phyloP scores from a whole-genome alignment of 2,329 filamentous ascomycete species.

The Bertia moriformis region DNA sequence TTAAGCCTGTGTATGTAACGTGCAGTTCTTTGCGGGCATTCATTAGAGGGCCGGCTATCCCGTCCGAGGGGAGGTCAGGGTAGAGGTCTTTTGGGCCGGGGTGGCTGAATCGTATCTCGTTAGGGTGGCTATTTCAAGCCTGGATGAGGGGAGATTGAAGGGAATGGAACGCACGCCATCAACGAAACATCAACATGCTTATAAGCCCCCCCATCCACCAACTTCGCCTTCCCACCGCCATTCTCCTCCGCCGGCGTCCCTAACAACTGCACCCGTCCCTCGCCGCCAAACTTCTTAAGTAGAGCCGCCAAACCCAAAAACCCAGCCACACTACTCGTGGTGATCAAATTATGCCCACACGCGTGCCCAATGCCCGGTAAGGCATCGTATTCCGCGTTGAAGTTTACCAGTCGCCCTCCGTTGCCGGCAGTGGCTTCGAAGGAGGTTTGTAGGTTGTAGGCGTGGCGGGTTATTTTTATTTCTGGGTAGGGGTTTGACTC shows the following conservation, averaged over 20 bases:
- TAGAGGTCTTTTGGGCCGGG: neutral
- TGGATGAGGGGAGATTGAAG: too few species aligned
- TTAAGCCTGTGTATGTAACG: constrained; percentile 16
- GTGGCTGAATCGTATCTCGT: neutral
- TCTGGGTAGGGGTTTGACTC: too few species aligned
- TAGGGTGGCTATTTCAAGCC: too few species aligned
- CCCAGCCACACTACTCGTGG: constrained; percentile 15
- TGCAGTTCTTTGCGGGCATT: constrained; percentile 16
- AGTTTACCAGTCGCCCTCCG: neutral
- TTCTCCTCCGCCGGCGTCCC: constrained; percentile 17
- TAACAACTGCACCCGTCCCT: neutral
- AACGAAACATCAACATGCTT: constrained; percentile 17
- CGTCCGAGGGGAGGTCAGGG: neutral
- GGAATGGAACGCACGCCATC: constrained; percentile 6
- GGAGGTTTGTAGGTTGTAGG: neutral
- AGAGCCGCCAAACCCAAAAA: constrained; percentile 13
- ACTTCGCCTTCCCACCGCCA: constrained; percentile 20
- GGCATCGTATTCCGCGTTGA: constrained; percentile 11
- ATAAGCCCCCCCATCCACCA: constrained; percentile 27
- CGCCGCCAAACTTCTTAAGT: neutral
- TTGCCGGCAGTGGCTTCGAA: neutral
- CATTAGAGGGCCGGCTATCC: constrained; percentile 4
- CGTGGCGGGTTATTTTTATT: neutral
- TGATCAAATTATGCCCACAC: constrained; percentile 13
- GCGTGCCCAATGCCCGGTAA: constrained; percentile 21